Conservation (phyloP, 2,329 filamentous ascomycete species). For the Pseudogymnoascus sp. region DNA sequence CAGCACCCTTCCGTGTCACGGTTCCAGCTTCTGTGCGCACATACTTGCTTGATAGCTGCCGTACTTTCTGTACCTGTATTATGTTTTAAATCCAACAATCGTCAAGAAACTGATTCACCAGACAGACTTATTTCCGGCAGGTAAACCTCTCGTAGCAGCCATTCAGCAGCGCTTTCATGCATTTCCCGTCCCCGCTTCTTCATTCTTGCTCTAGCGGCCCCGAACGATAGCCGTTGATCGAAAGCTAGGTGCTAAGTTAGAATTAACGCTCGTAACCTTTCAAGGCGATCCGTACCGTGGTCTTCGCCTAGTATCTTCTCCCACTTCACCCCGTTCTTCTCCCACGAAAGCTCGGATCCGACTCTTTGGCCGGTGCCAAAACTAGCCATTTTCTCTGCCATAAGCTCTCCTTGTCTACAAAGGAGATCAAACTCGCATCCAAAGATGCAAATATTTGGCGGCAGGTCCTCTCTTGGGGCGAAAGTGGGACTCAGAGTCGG, state of each 20-base stretch:
- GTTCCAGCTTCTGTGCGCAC: not conserved
- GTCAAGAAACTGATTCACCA: not conserved
- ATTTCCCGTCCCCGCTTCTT: not conserved
- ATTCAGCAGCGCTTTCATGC: not conserved
- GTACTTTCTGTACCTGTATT: not conserved
- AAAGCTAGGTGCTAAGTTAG: not conserved
- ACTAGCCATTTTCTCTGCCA: slow-evolving; percentile 15
- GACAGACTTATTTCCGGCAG: not conserved
- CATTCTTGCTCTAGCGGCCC: not conserved
- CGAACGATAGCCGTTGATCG: not conserved
- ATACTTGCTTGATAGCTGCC: not conserved
- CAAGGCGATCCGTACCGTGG: slow-evolving; percentile 9
- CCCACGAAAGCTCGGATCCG: slow-evolving; percentile 14
- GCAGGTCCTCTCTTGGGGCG: slow-evolving; percentile 17
- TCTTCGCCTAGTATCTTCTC: slow-evolving; percentile 13
- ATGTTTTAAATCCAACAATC: not conserved
- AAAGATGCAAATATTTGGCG: slow-evolving; percentile 19
- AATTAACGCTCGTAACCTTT: not conserved
- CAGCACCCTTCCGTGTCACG: not conserved
- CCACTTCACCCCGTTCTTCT: slow-evolving; percentile 20
- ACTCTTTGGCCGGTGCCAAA: slow-evolving; percentile 8
- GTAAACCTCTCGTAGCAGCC: not conserved
- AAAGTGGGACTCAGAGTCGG: slow-evolving; percentile 20
- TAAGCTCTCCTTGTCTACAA: slow-evolving; percentile 11
- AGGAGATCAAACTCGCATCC: slow-evolving; percentile 20